Percentiles rank a stretch among this genome's conserved stretches.
These are phyloP conservation scores for Nyssa sinensis DNA, from an alignment of 148 eudicot species.

Conservation along the genomic window DNA sequence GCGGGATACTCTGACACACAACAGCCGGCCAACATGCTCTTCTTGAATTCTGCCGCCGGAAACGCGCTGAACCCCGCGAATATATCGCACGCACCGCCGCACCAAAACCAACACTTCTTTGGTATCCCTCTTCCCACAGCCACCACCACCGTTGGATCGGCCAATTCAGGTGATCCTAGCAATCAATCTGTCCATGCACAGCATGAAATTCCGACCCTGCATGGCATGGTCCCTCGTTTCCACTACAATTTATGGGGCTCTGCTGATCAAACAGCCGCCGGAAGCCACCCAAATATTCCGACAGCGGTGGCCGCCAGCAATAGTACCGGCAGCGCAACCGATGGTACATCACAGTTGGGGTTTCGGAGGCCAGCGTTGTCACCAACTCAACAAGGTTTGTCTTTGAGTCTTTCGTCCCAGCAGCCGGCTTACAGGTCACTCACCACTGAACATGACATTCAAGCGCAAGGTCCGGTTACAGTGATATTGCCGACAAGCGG, in stretches of 20 bases:
- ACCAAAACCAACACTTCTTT: constrained; percentile 52
- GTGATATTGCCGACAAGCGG: constrained; percentile 17
- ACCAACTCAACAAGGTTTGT: constrained; percentile 42
- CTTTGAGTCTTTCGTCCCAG: constrained; percentile 63
- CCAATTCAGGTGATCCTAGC: constrained; percentile 22
- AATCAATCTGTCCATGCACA: constrained; percentile 21
- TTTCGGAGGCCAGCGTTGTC: constrained; percentile 22
- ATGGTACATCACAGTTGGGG: constrained; percentile 11
- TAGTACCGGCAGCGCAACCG: constrained; percentile 11
- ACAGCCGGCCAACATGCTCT: constrained; percentile 39
- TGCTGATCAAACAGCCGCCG: constrained; percentile 12
- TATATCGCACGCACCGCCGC: constrained; percentile 30
- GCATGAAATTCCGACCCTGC: constrained; percentile 32
- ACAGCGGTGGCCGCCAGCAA: not conserved
- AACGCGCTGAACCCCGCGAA: constrained; percentile 21
- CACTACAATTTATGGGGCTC: constrained; percentile 61
- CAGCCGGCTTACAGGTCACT: constrained; percentile 24
- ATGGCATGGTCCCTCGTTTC: constrained; percentile 39
- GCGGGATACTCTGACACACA: constrained; percentile 31
- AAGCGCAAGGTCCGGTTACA: constrained; percentile 25
- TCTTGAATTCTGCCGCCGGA: constrained; percentile 29
- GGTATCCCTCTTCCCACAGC: constrained; percentile 53
- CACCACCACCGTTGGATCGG: constrained; percentile 4
- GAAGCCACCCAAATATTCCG: not conserved
- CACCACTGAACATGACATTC: constrained; percentile 13